Evolutionary conservation across 2,329 filamentous ascomycete species (phyloP), one percentile per base, ranked within the genome.

Genomic region (Verticillium dahliae): DNA sequence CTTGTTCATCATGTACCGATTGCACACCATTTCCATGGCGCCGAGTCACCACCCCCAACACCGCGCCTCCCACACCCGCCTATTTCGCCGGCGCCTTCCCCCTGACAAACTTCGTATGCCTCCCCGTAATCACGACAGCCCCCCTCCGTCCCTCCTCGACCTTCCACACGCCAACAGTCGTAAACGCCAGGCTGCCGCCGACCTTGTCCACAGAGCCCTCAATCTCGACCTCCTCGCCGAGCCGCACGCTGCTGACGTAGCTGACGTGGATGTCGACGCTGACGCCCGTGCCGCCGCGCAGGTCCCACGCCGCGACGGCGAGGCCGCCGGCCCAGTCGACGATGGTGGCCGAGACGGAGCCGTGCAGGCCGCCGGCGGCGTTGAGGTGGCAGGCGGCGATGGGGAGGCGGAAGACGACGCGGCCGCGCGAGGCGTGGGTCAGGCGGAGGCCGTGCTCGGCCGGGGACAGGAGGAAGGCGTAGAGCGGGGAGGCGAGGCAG

Each of bases 191-290:
- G 45, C 81, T 86, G 7, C 84, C 82, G 0, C 90, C 90, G 1
- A 90, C 85, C 66, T 85, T 87, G 65, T 88, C 84, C 6, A 86
- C 85, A 63, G 76, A 81, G 22, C 86, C 85, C 69, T 88, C 84
- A 60, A 92, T 85, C 77, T 91, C 87, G 38, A 92, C 78, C 66
- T 78, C 80, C 62, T 92, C 89, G 14, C 87, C 89, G 33, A 82
- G 78, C 56, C 78, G 78, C 1, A 89, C 89, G 3, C 83, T 83
- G 41, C 82, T 82, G 60, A 89, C 77, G 68, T 91, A 92, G 58
- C 83, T 86, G 64, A 91, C 81, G 74, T 92, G 89, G 71, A 92
- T 91, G 72, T 92, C 90, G 39, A 88, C 81, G 65, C 86, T 89
- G 38, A 90, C 89, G 56, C 90, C 89, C 3, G 87, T 89, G 68